Evolutionary conservation across 2,329 filamentous ascomycete genomes (phyloP).

Genomic region (Ophiostoma sp.): DNA sequence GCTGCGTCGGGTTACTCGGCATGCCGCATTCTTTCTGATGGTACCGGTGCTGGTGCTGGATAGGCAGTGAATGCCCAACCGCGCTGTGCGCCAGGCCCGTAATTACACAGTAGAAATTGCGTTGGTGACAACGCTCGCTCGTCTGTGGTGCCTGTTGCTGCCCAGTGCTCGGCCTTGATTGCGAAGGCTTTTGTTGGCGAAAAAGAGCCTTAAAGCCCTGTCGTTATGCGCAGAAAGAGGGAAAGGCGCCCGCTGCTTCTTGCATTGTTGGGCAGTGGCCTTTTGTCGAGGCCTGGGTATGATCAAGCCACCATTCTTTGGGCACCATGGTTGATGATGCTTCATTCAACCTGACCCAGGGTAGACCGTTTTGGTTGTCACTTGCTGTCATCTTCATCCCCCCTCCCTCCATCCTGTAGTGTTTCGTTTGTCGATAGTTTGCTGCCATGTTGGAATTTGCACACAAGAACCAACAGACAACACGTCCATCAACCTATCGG

Average conservation of each 20-base stretch:
- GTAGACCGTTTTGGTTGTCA: background rate
- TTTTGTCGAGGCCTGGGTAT: background rate
- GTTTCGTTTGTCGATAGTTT: background rate
- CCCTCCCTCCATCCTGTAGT: background rate
- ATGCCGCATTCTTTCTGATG: background rate
- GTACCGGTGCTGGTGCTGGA: background rate
- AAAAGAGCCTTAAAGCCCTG: background rate
- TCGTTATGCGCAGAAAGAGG: too few species aligned
- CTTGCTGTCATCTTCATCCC: background rate
- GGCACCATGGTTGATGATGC: background rate
- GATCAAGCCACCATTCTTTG: background rate
- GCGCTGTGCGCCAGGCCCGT: background rate
- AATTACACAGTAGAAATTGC: background rate
- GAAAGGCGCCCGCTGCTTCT: background rate
- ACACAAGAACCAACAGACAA: conserved; percentile 7
- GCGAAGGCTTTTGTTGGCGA: background rate
- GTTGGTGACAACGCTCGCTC: background rate
- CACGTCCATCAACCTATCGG: background rate
- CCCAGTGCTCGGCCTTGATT: background rate
- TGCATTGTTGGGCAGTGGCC: background rate
- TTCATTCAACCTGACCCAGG: background rate
- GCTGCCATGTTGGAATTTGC: background rate
- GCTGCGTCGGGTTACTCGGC: background rate
- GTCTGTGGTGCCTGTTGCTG: background rate
- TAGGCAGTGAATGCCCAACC: background rate